Base-by-base conservation (phyloP, 2,329 filamentous ascomycete species). In the Leptographium lundbergii region DNA sequence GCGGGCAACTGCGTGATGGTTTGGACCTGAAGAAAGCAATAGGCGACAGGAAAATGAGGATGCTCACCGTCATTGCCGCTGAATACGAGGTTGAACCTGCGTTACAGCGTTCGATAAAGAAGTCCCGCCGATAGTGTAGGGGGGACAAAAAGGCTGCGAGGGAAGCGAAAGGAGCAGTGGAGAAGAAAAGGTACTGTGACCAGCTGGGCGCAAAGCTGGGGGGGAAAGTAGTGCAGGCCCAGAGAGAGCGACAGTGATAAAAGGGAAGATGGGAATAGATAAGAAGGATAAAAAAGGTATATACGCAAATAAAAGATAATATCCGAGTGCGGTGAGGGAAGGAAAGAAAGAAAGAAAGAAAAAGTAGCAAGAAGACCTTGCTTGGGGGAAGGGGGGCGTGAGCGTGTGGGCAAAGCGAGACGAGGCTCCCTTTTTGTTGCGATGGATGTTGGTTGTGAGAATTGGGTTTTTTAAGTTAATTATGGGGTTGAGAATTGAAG, bases 391-490 rank as follows among this genome's bases (percentile, higher is more conserved):
- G 2, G 25, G 27, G 32, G 19, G 17, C 6, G 54, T 7, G 42
- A 24, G 39, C 25, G 32, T 54, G 53, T 54, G 53, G 50, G 48
- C 57, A 42, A 58, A 56, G 61, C 57, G 34, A 60, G 56, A 59
- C 57, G 58, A 62, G 56, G 60, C 60, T 64, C 63, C 54, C 59
- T 60, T 59, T 57, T 62, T 47, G 59, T 55, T 59, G 56, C 55
- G 60, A 59, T 58, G 50, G 57, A 57, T 27, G 24, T 56, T 59
- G 57, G 59, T 57, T 39, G 36, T 56, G 50, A 57, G 58, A 61
- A 59, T 56, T 60, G 58, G 57, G 57, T 57, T 64, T 59, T 61
- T 59, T 63, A 57, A 51, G 55, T 48, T 57, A 34, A 57, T 62
- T 61, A 63, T 63, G 58, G 62, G 57, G 62, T 63, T 57, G 58